Evolutionary conservation across 805 yeast species (phyloP), one percentile per base, ranked within the genome.

Genomic region (Saccharomycopsis sp.): DNA sequence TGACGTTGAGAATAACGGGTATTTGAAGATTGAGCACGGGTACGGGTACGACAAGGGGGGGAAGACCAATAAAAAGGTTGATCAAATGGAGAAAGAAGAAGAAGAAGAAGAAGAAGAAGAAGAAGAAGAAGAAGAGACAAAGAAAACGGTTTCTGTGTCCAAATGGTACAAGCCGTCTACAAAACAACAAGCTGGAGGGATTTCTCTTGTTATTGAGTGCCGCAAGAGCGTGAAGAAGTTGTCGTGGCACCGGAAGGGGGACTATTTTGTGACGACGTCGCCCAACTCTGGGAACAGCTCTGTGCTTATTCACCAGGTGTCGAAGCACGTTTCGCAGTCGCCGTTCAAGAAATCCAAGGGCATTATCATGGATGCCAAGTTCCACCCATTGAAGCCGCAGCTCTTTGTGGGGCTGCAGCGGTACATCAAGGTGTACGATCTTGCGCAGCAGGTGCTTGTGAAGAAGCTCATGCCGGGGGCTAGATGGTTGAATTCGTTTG

Each of bases 231-330:
- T 89, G 48, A 87, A 85, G 62, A 80, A 77, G 55, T 51, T 92
- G 17, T 74, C 95, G 50, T 92, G 98, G 98, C 98, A 92, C 61
- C 73, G 96, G 60, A 82, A 83, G 56, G 98, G 98, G 54, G 98
- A 92, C 65, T 92, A 92, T 59, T 84, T 92, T 53, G 95, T 89
- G 49, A 79, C 94, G 3, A 94, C 86, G n/a, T 78, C 95, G n/a
- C 96, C 97, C 39, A 92, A 85, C 39, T 81, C 86, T 38, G 85
- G 83, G 41, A 78, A 86, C 56, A 73, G 88, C 8, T 80, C 97
- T 5, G 95, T 92, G 30, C 68, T 92, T 47, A 86, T 92, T 50
- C 98, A 92, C 63, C 97, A 92, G 66, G 64, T 92, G 37, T 86
- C 96, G 3, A 86, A 86, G 62, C 97, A 92, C 64, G 71, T 81